Evolutionary conservation across 148 eudicot genomes (phyloP), one percentile per base, ranked within the genome.

Genomic region (Amaranthus palmeri): DNA sequence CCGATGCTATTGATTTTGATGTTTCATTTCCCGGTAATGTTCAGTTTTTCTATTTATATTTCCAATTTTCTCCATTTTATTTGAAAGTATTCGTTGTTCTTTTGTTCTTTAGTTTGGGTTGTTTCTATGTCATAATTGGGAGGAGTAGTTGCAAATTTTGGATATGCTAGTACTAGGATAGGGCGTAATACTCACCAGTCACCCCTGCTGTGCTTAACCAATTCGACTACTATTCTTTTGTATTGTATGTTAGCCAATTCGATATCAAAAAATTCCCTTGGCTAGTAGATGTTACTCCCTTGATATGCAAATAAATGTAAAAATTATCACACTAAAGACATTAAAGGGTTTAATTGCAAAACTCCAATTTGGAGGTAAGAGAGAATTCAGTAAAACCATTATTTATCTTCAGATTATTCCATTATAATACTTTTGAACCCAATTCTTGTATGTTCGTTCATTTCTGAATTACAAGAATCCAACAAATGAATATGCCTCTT

Each of bases 21-120:
- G 78, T 76, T 68, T 79, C 74, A 7, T 5, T 81, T 54, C 62
- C 80, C n/a, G 89, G 96, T 89, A 14, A 3, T 64, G 12, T 61
- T 13, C 10, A n/a, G 60, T 36, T 56, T 5, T 55, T 13, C 2
- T 25, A 25, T 25, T 25, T 25, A 25, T 25, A 25, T 25, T 25
- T 25, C 36, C 36, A 25, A 25, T 8, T 7, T 25, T 49, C 36
- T 7, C 44, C 45, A 15, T 53, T 46, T 42, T 12, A 11, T 71
- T 12, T 8, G 36, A 25, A 25, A 2, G 2, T 25, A 13, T 14
- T 65, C 1, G 42, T 62, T 44, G 49, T 6, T 6, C 0, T 12
- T 43, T n/a, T 44, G 36, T 44, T 3, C 12, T 7, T n/a, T n/a
- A 7, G 1, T 64, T 64, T 0, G 2, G 45, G 6, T 7, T 11